Base-by-base conservation (phyloP, 345 rosid genomes). In the Salix purpurea region DNA sequence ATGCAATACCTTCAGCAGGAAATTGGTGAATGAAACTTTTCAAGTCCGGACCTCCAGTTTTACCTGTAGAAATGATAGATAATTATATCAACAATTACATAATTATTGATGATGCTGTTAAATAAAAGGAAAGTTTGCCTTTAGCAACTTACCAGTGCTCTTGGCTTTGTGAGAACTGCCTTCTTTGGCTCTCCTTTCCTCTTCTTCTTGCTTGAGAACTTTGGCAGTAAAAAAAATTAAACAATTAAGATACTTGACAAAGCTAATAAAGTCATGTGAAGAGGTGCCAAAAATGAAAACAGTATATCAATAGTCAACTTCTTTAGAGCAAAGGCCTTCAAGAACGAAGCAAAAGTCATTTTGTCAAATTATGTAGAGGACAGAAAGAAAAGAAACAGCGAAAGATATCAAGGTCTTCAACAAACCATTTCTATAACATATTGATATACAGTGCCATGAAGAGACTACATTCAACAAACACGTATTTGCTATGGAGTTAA, bases 131-230 rank as follows among this genome's bases (percentile, higher is more conserved):
- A 23, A 66, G 19, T 19, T 60, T 73, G 71, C 72, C 46, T 70
- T 52, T 26, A 78, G 70, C 67, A 67, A 77, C 86, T 78, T 40
- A 89, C 90, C 88, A 81, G 85, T 70, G 84, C 73, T 80, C 40
- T 48, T 58, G 44, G 67, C 77, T 84, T 85, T 90, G 68, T 80
- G 85, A 36, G 83, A 72, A 74, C 81, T 80, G 76, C 89, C 96
- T 86, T 89, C 92, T 84, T 76, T 86, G 65, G 89, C 88, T 84
- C 79, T 93, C 87, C 81, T 93, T 83, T 91, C 91, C 79, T 89
- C 93, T 79, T 91, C 97, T 83, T 93, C 98, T 85, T 91, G 90
- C 87, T 91, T 91, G 75, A 91, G 84, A 84, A 88, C 97, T 93
- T 73, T 18, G 18, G 44, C 79, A 77, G 78, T 61, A 3, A 69